A percentile compares a stretch with the other conserved stretches of the same genome.
Evolutionary conservation across 768 basidiomycete genomes (phyloP).

Genomic region (Kwoniella shandongensis): DNA sequence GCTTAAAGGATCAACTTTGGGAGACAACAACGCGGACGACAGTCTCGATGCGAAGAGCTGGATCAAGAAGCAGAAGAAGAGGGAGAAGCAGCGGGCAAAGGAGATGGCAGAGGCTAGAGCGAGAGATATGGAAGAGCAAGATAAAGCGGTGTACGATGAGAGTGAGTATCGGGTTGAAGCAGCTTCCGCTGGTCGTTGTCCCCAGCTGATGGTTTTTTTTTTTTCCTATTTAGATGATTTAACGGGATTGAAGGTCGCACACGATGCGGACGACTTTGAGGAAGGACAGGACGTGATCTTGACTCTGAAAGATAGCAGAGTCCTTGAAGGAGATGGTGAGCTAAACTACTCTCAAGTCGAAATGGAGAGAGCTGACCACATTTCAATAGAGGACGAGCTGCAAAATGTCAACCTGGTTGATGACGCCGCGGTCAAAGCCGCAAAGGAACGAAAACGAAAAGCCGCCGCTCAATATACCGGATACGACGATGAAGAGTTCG

Average conservation of each 20-base stretch:
- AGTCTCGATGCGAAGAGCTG: constrained; percentile 78
- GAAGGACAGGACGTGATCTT: constrained; percentile 95
- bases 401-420: constrained; percentile 95
- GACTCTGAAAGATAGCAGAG: constrained; percentile 91
- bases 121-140: constrained; percentile 79
- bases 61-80: constrained; percentile 86
- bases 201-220: neutral
- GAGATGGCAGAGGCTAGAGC: constrained; percentile 80
- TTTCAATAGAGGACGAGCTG: constrained; percentile 82
- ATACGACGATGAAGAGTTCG: constrained; percentile 94
- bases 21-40: constrained; percentile 59
- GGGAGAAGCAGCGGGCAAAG: constrained; percentile 63
- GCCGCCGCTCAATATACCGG: constrained; percentile 88
- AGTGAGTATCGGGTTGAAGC: constrained; percentile 63
- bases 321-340: constrained; percentile 90
- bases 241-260: constrained; percentile 89
- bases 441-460: constrained; percentile 73
- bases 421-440: constrained; percentile 59
- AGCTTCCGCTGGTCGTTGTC: neutral
- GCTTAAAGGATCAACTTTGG: constrained; percentile 89
- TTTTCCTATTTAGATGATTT: constrained; percentile 67
- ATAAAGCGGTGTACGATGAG: constrained; percentile 82
- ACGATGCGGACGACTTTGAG: constrained; percentile 86
- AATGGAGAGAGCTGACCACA: neutral
- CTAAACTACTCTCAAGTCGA: neutral